These are phyloP conservation scores for Helicosporidium sp. DNA, from an alignment of 139 green algal genomes.

Conservation along the genomic window DNA sequence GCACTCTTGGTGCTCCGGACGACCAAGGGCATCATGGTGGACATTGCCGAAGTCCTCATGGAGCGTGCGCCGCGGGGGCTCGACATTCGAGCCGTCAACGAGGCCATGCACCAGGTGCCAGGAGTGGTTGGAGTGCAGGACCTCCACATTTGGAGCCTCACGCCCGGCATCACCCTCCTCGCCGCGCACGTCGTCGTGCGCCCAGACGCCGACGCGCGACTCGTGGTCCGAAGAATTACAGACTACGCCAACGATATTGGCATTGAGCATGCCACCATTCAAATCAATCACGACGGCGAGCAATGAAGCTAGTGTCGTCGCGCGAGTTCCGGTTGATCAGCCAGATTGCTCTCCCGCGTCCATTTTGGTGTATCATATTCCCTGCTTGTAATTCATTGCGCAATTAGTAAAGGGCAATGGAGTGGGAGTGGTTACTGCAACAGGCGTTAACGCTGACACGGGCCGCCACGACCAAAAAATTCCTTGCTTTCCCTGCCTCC, in stretches of 20 bases:
- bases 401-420: too few relatives aligned
- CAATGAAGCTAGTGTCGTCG: too few relatives aligned
- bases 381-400: too few relatives aligned
- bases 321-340: too few relatives aligned
- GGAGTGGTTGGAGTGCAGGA: conserved; percentile 67
- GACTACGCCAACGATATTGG: conserved; percentile 14
- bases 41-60: conserved; percentile 84
- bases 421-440: too few relatives aligned
- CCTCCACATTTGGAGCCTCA: conserved; percentile 79
- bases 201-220: conserved; percentile 4
- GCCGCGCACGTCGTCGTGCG: conserved; percentile 44
- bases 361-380: too few relatives aligned
- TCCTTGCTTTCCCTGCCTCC: too few relatives aligned
- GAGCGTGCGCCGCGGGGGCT: conserved; percentile 53
- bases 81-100: conserved; percentile 18
- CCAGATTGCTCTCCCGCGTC: too few relatives aligned
- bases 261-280: conserved; percentile 59
- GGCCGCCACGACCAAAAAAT: too few relatives aligned
- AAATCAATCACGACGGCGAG: conserved; percentile 24
- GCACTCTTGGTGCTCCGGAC: conserved; percentile 68
- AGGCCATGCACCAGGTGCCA: conserved; percentile 25
- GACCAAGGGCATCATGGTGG: conserved; percentile 48
- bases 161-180: conserved; percentile 45
- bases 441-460: too few relatives aligned
- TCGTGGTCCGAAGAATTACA: not conserved